A percentile compares a stretch with the other conserved stretches of the same genome.
phyloP scores from a whole-genome alignment of 192 early-diverging fungal species.

The Rhizophagus clarus region DNA sequence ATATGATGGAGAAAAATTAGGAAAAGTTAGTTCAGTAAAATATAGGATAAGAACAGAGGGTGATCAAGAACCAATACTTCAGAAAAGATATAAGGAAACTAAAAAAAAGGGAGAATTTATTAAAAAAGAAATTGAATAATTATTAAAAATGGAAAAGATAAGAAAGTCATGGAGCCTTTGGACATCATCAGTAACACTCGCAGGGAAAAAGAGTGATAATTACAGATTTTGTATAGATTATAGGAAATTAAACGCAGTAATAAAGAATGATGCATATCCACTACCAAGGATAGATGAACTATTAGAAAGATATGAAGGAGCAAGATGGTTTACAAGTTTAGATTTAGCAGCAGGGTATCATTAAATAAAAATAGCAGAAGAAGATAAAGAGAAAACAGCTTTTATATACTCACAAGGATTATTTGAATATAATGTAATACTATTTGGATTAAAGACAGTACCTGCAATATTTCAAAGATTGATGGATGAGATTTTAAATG shows the following conservation, averaged over 20 bases:
- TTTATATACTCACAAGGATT: conserved; percentile 37
- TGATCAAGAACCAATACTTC: too few relatives aligned
- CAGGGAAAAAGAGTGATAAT: conserved; percentile 39
- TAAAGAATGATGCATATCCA: conserved; percentile 41
- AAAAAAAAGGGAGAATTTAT: too few relatives aligned
- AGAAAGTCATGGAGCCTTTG: conserved; percentile 14
- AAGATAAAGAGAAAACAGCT: conserved; percentile 35
- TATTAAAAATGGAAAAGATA: not conserved
- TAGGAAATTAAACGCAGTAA: conserved; percentile 42
- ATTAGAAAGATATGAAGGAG: conserved; percentile 25
- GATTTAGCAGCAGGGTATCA: conserved; percentile 24
- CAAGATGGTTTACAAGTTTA: conserved; percentile 33
- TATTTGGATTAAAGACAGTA: not conserved
- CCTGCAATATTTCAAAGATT: not conserved
- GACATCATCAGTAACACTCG: conserved; percentile 41
- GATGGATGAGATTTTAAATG: not conserved
- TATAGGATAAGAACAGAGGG: too few relatives aligned
- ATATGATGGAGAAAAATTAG: too few relatives aligned
- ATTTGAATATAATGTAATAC: conserved; percentile 39
- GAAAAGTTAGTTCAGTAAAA: too few relatives aligned
- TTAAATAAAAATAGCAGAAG: conserved; percentile 15
- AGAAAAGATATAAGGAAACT: too few relatives aligned
- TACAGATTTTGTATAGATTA: conserved; percentile 47
- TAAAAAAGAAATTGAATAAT: too few relatives aligned
- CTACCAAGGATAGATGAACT: conserved; percentile 44